phyloP scores from a whole-genome alignment of 2,329 filamentous ascomycete species.

The Sclerotinia minor region DNA sequence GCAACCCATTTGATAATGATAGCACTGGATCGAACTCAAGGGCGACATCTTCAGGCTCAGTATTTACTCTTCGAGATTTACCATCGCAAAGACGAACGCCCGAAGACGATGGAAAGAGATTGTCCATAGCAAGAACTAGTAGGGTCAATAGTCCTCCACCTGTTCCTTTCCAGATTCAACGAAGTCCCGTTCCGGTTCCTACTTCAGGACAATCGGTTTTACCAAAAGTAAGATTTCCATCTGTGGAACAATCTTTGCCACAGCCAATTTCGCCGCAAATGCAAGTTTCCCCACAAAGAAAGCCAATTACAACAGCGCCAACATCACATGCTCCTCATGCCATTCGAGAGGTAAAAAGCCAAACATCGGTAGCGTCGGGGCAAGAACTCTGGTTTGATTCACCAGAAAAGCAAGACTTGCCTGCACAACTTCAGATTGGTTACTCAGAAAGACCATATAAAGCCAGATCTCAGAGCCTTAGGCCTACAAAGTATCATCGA shows the following conservation, averaged over 20 bases:
- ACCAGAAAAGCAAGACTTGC: not conserved
- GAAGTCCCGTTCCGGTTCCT: slow-evolving; percentile 14
- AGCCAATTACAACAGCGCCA: not conserved
- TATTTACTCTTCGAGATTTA: slow-evolving; percentile 25
- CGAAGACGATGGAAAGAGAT: slow-evolving; percentile 20
- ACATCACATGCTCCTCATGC: not conserved
- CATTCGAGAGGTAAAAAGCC: slow-evolving; percentile 10
- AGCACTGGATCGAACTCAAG: slow-evolving; percentile 11
- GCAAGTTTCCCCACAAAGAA: not conserved
- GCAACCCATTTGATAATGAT: slow-evolving; percentile 12
- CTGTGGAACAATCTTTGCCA: not conserved
- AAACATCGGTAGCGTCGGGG: not conserved
- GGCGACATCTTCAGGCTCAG: slow-evolving; percentile 17
- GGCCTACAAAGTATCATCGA: slow-evolving; percentile 20
- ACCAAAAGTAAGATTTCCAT: not conserved
- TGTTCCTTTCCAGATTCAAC: slow-evolving; percentile 30
- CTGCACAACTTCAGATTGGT: not conserved
- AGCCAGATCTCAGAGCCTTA: slow-evolving; percentile 13
- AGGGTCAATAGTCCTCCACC: slow-evolving; percentile 17
- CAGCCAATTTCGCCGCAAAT: not conserved
- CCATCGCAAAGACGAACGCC: slow-evolving; percentile 22
- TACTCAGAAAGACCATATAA: not conserved
- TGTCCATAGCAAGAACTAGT: slow-evolving; percentile 19
- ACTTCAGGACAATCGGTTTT: not conserved
- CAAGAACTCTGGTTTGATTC: slow-evolving; percentile 16